Percentiles rank a stretch among this genome's conserved stretches.
These are phyloP conservation scores for Aciculoconidium aculeatum DNA, from an alignment of 805 yeast genomes.

Conservation along the genomic window DNA sequence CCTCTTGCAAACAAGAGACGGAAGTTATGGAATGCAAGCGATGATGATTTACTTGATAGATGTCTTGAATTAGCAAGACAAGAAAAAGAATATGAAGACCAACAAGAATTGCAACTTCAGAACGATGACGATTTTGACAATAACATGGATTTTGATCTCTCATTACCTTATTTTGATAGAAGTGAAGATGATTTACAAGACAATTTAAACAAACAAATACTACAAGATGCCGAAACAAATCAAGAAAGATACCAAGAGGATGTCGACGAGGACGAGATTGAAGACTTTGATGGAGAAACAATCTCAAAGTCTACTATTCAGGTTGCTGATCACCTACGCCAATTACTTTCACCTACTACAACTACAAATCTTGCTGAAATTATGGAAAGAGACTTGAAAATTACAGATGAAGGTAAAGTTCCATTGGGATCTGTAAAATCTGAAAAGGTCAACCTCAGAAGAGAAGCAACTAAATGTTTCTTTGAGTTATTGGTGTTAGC, in stretches of 20 bases:
- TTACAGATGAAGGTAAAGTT: conserved; percentile 8
- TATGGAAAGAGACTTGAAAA: conserved; percentile 29
- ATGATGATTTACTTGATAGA: conserved; percentile 19
- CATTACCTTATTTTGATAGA: conserved; percentile 21
- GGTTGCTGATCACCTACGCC: conserved; percentile 45
- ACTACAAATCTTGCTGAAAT: conserved; percentile 32
- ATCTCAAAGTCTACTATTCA: conserved; percentile 46
- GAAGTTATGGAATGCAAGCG: conserved; percentile 25
- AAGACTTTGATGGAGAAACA: conserved; percentile 17
- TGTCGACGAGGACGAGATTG: conserved; percentile 13
- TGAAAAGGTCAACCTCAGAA: conserved; percentile 32
- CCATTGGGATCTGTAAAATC: conserved; percentile 19
- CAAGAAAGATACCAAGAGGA: too few relatives aligned
- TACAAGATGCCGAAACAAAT: conserved; percentile 6
- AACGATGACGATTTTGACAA: conserved; percentile 13
- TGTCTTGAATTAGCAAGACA: conserved; percentile 24
- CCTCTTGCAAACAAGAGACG: conserved; percentile 26
- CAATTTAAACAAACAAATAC: conserved; percentile 5
- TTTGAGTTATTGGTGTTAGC: conserved; percentile 81
- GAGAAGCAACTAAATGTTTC: conserved; percentile 67
- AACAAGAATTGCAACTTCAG: conserved; percentile 14
- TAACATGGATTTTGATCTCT: conserved; percentile 20
- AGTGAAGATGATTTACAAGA: conserved; percentile 15
- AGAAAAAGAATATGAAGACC: conserved; percentile 14
- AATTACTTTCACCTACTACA: conserved; percentile 18